Evolutionary conservation across 257 asterid genomes (phyloP).

Genomic region (Leptodermis oblonga): DNA sequence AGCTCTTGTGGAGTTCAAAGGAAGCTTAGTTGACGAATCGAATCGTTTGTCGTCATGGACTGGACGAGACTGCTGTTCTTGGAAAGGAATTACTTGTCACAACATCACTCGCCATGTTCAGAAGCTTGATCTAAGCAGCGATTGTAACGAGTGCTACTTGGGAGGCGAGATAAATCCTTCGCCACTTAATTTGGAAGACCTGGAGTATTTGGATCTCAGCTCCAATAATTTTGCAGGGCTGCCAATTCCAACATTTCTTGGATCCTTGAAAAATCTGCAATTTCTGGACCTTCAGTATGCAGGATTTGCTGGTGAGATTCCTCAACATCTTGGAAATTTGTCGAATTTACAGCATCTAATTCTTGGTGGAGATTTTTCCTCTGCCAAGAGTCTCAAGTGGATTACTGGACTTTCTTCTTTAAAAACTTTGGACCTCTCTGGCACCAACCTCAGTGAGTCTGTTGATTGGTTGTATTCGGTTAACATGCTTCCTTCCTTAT

Average conservation of each 20-base stretch:
- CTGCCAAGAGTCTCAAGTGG: no score
- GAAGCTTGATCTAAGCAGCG: constrained; percentile 15
- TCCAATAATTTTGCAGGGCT: no score
- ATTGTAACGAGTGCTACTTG: constrained; percentile 6
- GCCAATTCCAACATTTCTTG: no score
- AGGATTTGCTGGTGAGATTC: background rate
- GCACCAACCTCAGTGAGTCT: no score
- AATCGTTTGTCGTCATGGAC: background rate
- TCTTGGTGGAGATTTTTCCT: no score
- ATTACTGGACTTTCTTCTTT: no score
- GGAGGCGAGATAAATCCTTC: constrained; percentile 26
- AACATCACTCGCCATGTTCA: constrained; percentile 15
- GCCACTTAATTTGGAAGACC: constrained; percentile 7
- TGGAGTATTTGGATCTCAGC: no score
- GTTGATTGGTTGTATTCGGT: no score
- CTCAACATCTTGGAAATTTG: constrained; percentile 24
- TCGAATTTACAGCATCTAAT: no score
- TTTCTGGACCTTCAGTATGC: background rate
- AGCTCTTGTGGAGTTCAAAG: background rate
- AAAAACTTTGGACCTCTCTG: no score
- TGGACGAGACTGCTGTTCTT: background rate
- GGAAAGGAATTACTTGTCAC: constrained; percentile 13
- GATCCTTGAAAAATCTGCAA: no score
- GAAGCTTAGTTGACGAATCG: background rate
- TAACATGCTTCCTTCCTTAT: no score